These are phyloP conservation scores for Nymphaea thermarum DNA, from an alignment of 164 flowering plant genomes.

Conservation along the genomic window DNA sequence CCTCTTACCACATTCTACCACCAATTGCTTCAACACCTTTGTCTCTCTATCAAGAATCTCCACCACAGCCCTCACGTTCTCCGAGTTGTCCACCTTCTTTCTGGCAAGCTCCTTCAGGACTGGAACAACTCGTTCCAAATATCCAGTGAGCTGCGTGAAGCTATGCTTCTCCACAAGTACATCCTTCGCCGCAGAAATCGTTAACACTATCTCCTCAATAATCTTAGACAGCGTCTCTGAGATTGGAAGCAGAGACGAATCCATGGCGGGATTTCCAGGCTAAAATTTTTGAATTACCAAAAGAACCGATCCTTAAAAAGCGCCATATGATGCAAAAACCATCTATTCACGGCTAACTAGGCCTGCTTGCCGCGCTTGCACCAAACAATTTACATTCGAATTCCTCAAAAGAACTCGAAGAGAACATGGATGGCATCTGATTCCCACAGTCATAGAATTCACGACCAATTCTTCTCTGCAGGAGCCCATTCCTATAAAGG, in stretches of 20 bases:
- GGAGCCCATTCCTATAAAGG: neutral
- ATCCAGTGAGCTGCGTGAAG: slow-evolving; percentile 30
- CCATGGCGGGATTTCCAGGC: slow-evolving; percentile 13
- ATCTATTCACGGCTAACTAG: neutral
- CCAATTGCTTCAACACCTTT: slow-evolving; percentile 31
- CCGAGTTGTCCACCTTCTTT: slow-evolving; percentile 18
- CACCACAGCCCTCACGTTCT: slow-evolving; percentile 26
- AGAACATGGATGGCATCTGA: neutral
- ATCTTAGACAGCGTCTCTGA: slow-evolving; percentile 28
- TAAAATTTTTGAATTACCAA: slow-evolving; percentile 4
- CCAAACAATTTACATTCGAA: neutral
- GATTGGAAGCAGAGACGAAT: slow-evolving; percentile 20
- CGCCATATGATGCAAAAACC: neutral
- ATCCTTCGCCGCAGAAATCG: slow-evolving; percentile 19
- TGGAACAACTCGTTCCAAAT: slow-evolving; percentile 38
- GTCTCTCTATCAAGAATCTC: slow-evolving; percentile 33
- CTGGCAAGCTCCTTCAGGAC: slow-evolving; percentile 33
- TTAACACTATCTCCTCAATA: slow-evolving; percentile 21
- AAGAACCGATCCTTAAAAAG: neutral
- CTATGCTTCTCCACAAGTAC: slow-evolving; percentile 46
- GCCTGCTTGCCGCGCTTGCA: neutral
- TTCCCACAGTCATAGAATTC: neutral
- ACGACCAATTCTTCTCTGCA: neutral
- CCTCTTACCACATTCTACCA: slow-evolving; percentile 39
- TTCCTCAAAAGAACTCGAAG: neutral